phyloP scores from a whole-genome alignment of 257 asterid species.

The Linaria vulgaris region DNA sequence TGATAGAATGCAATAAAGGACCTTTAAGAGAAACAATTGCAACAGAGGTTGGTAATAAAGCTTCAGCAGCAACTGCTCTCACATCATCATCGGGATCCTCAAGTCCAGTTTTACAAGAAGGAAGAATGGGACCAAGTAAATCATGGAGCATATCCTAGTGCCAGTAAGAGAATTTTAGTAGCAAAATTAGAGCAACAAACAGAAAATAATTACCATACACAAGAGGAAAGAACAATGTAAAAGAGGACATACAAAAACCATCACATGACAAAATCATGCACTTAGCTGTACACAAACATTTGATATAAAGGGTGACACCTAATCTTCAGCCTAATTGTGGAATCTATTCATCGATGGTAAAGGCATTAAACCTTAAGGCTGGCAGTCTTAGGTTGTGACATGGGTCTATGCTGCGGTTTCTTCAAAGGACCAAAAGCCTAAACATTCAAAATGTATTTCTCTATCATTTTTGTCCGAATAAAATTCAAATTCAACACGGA shows the following conservation, averaged over 20 bases:
- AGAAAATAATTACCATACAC: background rate
- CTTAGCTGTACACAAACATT: background rate
- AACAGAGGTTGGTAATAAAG: slow-evolving; percentile 82
- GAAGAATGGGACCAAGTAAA: slow-evolving; percentile 75
- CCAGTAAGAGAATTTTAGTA: slow-evolving; percentile 23
- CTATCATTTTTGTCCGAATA: background rate
- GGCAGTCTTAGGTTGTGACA: background rate
- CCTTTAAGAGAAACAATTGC: slow-evolving; percentile 79
- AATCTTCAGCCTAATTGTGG: background rate
- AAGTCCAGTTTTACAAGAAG: slow-evolving; percentile 95
- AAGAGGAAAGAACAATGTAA: background rate
- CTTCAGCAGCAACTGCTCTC: slow-evolving; percentile 99
- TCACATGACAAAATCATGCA: background rate
- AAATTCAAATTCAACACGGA: slow-evolving; percentile 7
- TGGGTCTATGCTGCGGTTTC: background rate
- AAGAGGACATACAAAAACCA: background rate
- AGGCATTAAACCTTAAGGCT: background rate
- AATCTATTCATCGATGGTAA: background rate
- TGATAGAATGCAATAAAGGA: slow-evolving; percentile 72
- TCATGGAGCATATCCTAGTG: slow-evolving; percentile 85
- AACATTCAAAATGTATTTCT: background rate
- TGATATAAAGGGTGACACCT: background rate
- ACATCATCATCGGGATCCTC: slow-evolving; percentile 99
- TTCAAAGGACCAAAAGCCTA: slow-evolving; percentile 5
- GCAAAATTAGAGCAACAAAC: slow-evolving; percentile 28